These are phyloP conservation scores for Zygosaccharomyces pseudorouxii DNA, from an alignment of 805 yeast genomes.

Conservation along the genomic window DNA sequence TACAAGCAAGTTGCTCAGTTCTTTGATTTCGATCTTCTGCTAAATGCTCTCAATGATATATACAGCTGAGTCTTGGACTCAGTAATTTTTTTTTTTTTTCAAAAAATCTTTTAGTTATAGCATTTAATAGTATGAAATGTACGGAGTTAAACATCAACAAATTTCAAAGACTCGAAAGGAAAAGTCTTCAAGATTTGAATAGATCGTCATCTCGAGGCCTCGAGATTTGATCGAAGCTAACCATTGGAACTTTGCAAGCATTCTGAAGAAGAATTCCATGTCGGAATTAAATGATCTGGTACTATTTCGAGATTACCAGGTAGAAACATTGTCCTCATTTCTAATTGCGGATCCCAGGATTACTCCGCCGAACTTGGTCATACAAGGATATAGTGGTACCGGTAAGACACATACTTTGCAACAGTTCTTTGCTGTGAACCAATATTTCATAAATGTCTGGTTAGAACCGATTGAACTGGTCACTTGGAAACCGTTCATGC, in stretches of 20 bases:
- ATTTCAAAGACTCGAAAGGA: not conserved
- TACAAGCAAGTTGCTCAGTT: slow-evolving; percentile 56
- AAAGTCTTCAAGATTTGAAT: not conserved
- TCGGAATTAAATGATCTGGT: slow-evolving; percentile 11
- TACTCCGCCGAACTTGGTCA: slow-evolving; percentile 25
- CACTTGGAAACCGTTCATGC: slow-evolving; percentile 33
- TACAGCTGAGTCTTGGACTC: not conserved
- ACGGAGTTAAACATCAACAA: not conserved
- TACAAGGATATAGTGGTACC: slow-evolving; percentile 30
- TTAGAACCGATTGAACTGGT: slow-evolving; percentile 31
- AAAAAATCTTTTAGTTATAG: not conserved
- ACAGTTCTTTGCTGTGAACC: slow-evolving; percentile 17
- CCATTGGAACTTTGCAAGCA: not conserved
- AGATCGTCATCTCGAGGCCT: not conserved
- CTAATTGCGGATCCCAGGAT: slow-evolving; percentile 20
- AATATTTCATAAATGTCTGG: slow-evolving; percentile 17
- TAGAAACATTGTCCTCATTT: slow-evolving; percentile 19
- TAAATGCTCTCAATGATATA: not conserved
- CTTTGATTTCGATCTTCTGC: slow-evolving; percentile 56
- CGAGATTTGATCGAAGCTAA: not conserved
- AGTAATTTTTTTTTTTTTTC: not conserved
- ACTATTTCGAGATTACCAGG: slow-evolving; percentile 26
- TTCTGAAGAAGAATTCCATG: slow-evolving; percentile 1
- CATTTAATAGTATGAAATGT: not conserved
- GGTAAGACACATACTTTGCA: slow-evolving; percentile 30